Base-by-base conservation (phyloP, 768 basidiomycete genomes). In the Hericium erinaceus region DNA sequence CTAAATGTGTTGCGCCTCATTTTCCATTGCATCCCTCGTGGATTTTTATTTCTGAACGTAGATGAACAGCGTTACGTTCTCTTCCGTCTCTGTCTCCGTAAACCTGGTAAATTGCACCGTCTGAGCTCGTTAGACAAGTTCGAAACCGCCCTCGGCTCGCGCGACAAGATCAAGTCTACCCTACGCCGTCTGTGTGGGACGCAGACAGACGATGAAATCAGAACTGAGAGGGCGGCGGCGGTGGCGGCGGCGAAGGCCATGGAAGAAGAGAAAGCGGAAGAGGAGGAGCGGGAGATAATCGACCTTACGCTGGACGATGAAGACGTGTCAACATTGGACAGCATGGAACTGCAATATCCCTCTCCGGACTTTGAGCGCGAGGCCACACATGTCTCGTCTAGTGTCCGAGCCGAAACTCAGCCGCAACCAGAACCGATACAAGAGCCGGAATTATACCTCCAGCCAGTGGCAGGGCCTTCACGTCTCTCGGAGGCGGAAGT, bases 61-160 rank as follows among this genome's bases (percentile, higher is more conserved):
- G 83, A 81, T 62, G 67, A 75, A 13, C 77, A 84, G 2, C 74
- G 78, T 26, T 87, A 85, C 67, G 78, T 89, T 15, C 75, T 87
- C 60, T 75, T 81, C 16, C 79, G 84, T 20, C 71, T 89, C 9
- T 73, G 81, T n/a, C 73, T 86, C 8, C 79, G 86, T 53, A 83
- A 83, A 61, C 73, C 73, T 28, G 76, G 74, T 57, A 74, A 76
- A 61, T 84, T 83, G 73, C 76, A 81, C 58, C 77, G 80, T 2
- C 70, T 78, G 5, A 68, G 69, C 41, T 60, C 70, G 2, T 68
- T 86, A 20, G 28, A 33, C 8, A 75, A 70, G 57, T 80, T 79
- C 55, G 63, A 66, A 52, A 48, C 55, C 7, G 75, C 78, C 64
- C 58, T 85, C 68, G 75, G 77, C 56, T 46, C 44, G 44, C n/a